Evolutionary conservation across 139 green algal species (phyloP).

Genomic region (Micractinium conductrix): DNA sequence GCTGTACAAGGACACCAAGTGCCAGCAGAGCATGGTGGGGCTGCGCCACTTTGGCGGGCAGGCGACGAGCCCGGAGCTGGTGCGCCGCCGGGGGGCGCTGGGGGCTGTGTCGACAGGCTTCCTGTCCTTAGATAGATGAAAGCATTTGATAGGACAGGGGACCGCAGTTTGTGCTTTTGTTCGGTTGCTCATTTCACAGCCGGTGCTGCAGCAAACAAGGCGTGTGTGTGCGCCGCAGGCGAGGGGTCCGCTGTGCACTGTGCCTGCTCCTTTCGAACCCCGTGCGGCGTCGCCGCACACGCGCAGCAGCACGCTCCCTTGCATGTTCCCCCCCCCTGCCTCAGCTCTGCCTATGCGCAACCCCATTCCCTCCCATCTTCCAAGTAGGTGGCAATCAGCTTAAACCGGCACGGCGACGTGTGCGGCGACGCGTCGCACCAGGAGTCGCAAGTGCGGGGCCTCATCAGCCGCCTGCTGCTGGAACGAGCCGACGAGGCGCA

Average conservation of each 20-base stretch:
- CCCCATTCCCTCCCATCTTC: no score
- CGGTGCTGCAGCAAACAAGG: neutral
- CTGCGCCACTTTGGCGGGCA: conserved; percentile 74
- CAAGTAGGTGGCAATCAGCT: conserved; percentile 47
- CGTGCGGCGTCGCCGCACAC: no score
- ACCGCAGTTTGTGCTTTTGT: neutral
- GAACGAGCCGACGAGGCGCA: conserved; percentile 17
- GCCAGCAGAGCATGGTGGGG: conserved; percentile 71
- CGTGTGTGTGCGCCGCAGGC: neutral
- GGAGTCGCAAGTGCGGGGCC: conserved; percentile 20
- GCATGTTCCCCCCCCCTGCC: no score
- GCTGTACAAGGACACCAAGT: conserved; percentile 81
- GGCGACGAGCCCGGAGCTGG: conserved; percentile 73
- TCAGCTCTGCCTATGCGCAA: no score
- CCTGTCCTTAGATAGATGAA: neutral
- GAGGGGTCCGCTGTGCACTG: neutral
- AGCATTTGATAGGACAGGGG: no score
- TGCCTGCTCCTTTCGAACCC: neutral
- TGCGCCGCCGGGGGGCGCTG: conserved; percentile 9
- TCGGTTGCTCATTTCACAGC: no score
- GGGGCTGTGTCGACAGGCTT: neutral
- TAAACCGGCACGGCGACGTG: conserved; percentile 61
- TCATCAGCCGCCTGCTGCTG: conserved; percentile 17
- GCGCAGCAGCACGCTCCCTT: neutral
- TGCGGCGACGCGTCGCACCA: conserved; percentile 51